A percentile compares a stretch with the other conserved stretches of the same genome.
Conservation (phyloP, 2,329 filamentous ascomycete genomes). For the Botryotinia narcissicola region DNA sequence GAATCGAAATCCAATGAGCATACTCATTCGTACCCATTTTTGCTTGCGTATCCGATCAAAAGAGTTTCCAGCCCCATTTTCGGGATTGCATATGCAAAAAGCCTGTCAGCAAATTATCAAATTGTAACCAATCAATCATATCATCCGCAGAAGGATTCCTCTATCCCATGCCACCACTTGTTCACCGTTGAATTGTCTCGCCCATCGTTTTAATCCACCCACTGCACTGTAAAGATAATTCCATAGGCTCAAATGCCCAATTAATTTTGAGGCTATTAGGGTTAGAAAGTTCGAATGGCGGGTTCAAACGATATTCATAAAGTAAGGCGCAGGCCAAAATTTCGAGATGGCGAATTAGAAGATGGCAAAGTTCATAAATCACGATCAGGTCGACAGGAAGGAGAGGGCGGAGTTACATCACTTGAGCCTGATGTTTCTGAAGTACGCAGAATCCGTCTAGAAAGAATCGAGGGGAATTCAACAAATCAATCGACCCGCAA, state of each 20-base stretch:
- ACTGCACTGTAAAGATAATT: background rate
- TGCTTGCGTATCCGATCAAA: background rate
- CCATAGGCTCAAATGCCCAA: conserved; percentile 8
- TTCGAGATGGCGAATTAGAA: conserved; percentile 30
- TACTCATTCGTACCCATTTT: background rate
- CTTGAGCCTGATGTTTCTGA: conserved; percentile 29
- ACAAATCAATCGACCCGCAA: conserved; percentile 21
- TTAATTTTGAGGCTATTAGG: background rate
- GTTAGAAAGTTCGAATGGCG: conserved; percentile 5
- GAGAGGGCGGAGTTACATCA: conserved; percentile 24
- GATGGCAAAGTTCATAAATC: conserved; percentile 25
- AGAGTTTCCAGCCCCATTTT: conserved; percentile 4
- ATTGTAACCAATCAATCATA: background rate
- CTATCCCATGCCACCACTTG: conserved; percentile 31
- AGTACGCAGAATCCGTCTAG: conserved; percentile 32
- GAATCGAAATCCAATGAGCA: background rate
- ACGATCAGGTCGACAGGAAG: conserved; percentile 18
- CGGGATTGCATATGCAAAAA: conserved; percentile 10
- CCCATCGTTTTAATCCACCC: background rate
- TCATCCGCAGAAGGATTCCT: conserved; percentile 21
- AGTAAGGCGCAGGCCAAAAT: conserved; percentile 28
- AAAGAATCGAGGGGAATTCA: conserved; percentile 33
- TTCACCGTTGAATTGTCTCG: conserved; percentile 23
- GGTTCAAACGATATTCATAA: conserved; percentile 8
- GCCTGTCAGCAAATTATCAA: conserved; percentile 11